A percentile compares a stretch with the other conserved stretches of the same genome.
phyloP scores from a whole-genome alignment of 1,139 yeast species.

The Kurtzmaniella natalensis region DNA sequence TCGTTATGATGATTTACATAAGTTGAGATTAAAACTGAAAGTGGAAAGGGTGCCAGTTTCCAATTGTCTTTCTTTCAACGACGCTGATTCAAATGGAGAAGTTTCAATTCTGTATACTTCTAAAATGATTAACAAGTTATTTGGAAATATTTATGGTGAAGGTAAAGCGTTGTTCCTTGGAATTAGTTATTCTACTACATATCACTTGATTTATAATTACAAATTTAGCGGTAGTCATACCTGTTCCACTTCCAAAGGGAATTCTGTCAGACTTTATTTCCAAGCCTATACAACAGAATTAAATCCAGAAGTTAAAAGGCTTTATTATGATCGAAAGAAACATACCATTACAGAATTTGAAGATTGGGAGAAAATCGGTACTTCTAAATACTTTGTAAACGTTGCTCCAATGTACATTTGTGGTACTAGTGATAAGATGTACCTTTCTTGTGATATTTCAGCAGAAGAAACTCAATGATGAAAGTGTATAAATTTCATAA shows the following conservation, averaged over 20 bases:
- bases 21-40: background rate
- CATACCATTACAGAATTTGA: constrained; percentile 4
- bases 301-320: constrained; percentile 9
- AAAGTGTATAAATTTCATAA: no score
- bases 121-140: background rate
- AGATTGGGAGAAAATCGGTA: constrained; percentile 12
- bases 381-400: constrained; percentile 11
- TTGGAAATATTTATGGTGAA: background rate
- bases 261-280: constrained; percentile 15
- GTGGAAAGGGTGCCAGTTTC: constrained; percentile 15
- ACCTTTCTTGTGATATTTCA: constrained; percentile 15
- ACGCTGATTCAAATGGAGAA: constrained; percentile 11
- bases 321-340: constrained; percentile 9
- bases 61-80: constrained; percentile 15
- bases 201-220: constrained; percentile 8
- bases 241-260: constrained; percentile 13
- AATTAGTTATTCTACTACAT: constrained; percentile 5
- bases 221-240: constrained; percentile 10
- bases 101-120: constrained; percentile 8
- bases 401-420: constrained; percentile 15
- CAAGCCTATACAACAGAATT: constrained; percentile 11
- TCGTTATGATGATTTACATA: background rate
- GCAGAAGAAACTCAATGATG: no score
- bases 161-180: constrained; percentile 2
- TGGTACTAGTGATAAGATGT: constrained; percentile 14